phyloP scores from a whole-genome alignment of 106 monocot species.

The Phalaenopsis equestris region DNA sequence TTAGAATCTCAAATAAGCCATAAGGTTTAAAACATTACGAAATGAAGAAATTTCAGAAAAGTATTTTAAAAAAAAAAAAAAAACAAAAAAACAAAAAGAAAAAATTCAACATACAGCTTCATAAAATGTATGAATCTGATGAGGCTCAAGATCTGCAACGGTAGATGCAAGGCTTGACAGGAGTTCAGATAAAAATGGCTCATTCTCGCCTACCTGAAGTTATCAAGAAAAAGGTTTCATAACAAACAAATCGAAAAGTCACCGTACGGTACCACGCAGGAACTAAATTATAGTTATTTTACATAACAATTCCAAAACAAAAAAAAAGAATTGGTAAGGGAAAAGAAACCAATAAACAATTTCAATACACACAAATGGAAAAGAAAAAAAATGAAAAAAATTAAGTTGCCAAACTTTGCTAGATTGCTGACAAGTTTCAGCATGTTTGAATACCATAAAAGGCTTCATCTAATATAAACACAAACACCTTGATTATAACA shows the following conservation, averaged over 20 bases:
- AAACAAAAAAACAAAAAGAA: background rate
- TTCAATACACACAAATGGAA: background rate
- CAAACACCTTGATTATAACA: too few relatives aligned
- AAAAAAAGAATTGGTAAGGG: background rate
- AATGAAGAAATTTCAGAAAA: background rate
- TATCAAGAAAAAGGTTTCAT: background rate
- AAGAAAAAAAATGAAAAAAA: background rate
- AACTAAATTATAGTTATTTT: background rate
- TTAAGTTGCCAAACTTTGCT: background rate
- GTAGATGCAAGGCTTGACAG: slow-evolving; percentile 51
- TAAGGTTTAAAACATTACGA: background rate
- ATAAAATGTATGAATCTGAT: slow-evolving; percentile 98
- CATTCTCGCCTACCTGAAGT: slow-evolving; percentile 82
- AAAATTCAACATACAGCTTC: slow-evolving; percentile 51
- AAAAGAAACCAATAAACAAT: background rate
- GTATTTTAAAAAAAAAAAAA: background rate
- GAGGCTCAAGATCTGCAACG: slow-evolving; percentile 86
- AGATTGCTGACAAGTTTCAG: background rate
- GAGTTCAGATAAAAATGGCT: slow-evolving; percentile 94
- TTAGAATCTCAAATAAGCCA: background rate
- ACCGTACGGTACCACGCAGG: background rate
- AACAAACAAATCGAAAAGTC: background rate
- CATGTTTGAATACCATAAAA: background rate
- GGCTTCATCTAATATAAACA: background rate
- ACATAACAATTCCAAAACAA: background rate